A percentile compares a stretch with the other conserved stretches of the same genome.
phyloP scores from a whole-genome alignment of 805 yeast genomes.

The Yamadazyma paraphyllophila region DNA sequence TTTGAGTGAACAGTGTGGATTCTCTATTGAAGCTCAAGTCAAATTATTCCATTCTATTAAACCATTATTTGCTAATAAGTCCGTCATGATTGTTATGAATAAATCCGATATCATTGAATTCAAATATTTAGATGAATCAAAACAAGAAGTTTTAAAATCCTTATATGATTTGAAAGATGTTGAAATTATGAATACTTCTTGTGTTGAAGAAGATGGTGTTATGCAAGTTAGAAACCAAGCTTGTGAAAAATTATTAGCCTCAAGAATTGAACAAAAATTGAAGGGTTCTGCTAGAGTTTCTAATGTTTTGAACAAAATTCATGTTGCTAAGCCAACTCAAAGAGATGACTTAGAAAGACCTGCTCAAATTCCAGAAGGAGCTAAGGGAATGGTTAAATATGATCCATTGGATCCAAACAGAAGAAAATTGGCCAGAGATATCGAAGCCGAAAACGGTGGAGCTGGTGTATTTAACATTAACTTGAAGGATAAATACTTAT shows the following conservation, averaged over 20 bases:
- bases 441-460: slow-evolving; percentile 95
- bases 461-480: slow-evolving; percentile 97
- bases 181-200: slow-evolving; percentile 89
- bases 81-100: slow-evolving; percentile 93
- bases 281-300: slow-evolving; percentile 88
- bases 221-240: slow-evolving; percentile 96
- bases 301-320: slow-evolving; percentile 90
- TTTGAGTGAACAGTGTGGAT: slow-evolving; percentile 98
- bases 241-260: slow-evolving; percentile 92
- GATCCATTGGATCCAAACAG: slow-evolving; percentile 81
- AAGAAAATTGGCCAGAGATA: slow-evolving; percentile 77
- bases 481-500: slow-evolving; percentile 84
- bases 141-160: slow-evolving; percentile 67
- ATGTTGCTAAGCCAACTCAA: slow-evolving; percentile 84
- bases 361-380: slow-evolving; percentile 80
- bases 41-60: slow-evolving; percentile 95
- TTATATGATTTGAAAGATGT: slow-evolving; percentile 72
- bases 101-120: slow-evolving; percentile 87
- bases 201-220: slow-evolving; percentile 90
- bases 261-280: slow-evolving; percentile 94
- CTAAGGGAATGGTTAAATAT: slow-evolving; percentile 57
- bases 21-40: slow-evolving; percentile 95
- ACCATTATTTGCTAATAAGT: slow-evolving; percentile 94
- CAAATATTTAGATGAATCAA: slow-evolving; percentile 77
- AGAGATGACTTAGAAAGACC: slow-evolving; percentile 84